Conservation (phyloP, 371 early-diverging fungal genomes). For the Mucor irregularis region DNA sequence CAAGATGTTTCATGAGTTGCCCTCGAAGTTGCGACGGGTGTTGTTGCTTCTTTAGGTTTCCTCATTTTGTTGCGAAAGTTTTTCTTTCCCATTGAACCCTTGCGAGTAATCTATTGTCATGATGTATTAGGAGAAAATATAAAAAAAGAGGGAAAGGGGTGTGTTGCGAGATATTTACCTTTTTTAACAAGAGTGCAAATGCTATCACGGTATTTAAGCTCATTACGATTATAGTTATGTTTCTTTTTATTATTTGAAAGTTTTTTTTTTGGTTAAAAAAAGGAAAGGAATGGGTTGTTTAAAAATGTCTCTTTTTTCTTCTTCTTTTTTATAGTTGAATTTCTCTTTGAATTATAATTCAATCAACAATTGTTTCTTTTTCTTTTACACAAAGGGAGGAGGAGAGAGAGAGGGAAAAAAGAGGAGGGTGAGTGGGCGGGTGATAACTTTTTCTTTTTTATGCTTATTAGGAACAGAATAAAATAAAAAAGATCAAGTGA, state of each 20-base stretch:
- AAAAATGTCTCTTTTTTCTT: slow-evolving; percentile 1
- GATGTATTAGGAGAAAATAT: not conserved
- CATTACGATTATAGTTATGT: slow-evolving; percentile 15
- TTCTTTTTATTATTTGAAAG: slow-evolving; percentile 5
- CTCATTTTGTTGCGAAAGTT: not conserved
- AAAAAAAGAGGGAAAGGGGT: not conserved
- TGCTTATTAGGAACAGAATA: too few species aligned
- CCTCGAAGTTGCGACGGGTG: too few species aligned
- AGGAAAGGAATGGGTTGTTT: not conserved
- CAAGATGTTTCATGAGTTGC: not conserved
- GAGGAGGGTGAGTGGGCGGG: not conserved
- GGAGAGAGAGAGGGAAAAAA: not conserved
- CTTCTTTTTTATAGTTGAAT: not conserved
- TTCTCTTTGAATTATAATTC: too few species aligned
- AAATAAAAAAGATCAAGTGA: too few species aligned
- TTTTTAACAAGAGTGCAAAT: slow-evolving; percentile 35
- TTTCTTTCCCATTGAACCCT: slow-evolving; percentile 18
- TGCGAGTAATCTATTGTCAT: slow-evolving; percentile 24
- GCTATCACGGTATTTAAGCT: slow-evolving; percentile 36
- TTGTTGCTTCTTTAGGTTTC: too few species aligned
- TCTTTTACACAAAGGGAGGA: not conserved
- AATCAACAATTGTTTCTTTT: too few species aligned
- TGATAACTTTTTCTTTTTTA: slow-evolving; percentile 1
- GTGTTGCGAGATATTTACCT: slow-evolving; percentile 34
- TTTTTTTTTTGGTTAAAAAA: not conserved